Evolutionary conservation across 164 flowering plant species (phyloP).

Genomic region (Annona squamosa): DNA sequence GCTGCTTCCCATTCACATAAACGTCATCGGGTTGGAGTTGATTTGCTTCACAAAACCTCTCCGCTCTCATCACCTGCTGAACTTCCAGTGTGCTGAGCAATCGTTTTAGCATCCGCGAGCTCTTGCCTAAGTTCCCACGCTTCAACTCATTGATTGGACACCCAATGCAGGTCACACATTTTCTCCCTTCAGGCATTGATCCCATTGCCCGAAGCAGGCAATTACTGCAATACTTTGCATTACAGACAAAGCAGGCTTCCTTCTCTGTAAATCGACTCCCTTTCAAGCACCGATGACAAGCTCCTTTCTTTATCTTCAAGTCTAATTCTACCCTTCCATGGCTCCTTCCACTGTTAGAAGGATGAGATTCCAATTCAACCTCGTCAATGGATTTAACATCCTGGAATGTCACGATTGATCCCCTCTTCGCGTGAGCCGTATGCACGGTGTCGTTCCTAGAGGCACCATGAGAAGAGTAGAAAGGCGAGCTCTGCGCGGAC

Average conservation of each 20-base stretch:
- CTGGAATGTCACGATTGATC: conserved; percentile 40
- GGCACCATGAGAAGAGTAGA: conserved; percentile 34
- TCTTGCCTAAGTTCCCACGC: conserved; percentile 68
- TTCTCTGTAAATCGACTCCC: conserved; percentile 85
- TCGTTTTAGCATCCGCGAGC: conserved; percentile 80
- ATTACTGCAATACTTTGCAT: conserved; percentile 81
- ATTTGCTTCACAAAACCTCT: conserved; percentile 76
- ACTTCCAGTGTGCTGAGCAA: conserved; percentile 72
- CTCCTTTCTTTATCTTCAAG: conserved; percentile 47
- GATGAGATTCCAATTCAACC: conserved; percentile 16
- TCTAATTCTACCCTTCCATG: conserved; percentile 25
- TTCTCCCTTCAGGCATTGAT: conserved; percentile 99
- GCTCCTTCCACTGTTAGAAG: conserved; percentile 18
- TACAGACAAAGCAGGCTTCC: conserved; percentile 91
- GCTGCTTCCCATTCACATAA: conserved; percentile 72
- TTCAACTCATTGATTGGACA: conserved; percentile 71
- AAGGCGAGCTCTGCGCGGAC: conserved; percentile 23
- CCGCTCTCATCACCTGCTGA: conserved; percentile 76
- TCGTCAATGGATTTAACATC: conserved; percentile 29
- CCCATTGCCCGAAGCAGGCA: conserved; percentile 99
- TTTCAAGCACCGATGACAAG: conserved; percentile 77
- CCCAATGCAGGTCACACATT: conserved; percentile 90
- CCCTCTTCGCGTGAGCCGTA: conserved; percentile 30
- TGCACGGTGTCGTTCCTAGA: conserved; percentile 33
- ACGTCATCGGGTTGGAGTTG: conserved; percentile 79